Base-by-base conservation (phyloP, 2,329 filamentous ascomycete species). In the Fusarium sp. region DNA sequence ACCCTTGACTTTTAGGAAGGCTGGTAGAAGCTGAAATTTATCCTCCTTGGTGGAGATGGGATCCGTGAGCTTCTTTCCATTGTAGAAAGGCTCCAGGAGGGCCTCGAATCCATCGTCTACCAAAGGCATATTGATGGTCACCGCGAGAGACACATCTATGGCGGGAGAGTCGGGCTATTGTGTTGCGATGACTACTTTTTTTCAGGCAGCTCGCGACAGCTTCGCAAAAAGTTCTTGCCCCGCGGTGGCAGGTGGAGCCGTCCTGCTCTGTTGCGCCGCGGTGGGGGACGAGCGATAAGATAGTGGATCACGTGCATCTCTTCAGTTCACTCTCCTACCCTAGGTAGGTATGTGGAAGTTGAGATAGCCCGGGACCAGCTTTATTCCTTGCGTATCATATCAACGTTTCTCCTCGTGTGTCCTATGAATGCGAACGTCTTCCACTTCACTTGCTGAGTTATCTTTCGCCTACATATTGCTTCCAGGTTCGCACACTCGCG, bases 1-100 rank as follows among this genome's bases (percentile, higher is more conserved):
- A 89, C 90, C 95, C 84, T 99, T 99, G 79, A 98, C 95, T 84
- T 98, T 98, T 68, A 99, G 86, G 83, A 99, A 99, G n/a, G 97
- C 97, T 1, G 97, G 97, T 31, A 99, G 86, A 47, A 99, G 88
- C 82, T 98, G 98, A 91, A 96, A 98, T 88, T 99, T 99, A 86
- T 99, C 97, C 79, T 93, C 88, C 77, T 88, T 88, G 64, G 88
- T 91, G 31, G 88, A 91, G 74, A 92, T 90, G 47, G 90, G 89
- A 78, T 92, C 90, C 1, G 90, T 92, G 68, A 92, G 85, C 81
- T 89, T 90, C 84, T 92, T 92, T 80, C 90, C 90, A 77, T 92
- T 91, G 82, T 92, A 92, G 78, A 92, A 91, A 33, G 90, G 90
- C 86, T 91, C 89, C 69, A 92, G 81, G 56, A 92, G 88, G 80